Percentiles rank a stretch among this genome's conserved stretches.
phyloP scores from a whole-genome alignment of 148 eudicot genomes.

The Drosera capensis region DNA sequence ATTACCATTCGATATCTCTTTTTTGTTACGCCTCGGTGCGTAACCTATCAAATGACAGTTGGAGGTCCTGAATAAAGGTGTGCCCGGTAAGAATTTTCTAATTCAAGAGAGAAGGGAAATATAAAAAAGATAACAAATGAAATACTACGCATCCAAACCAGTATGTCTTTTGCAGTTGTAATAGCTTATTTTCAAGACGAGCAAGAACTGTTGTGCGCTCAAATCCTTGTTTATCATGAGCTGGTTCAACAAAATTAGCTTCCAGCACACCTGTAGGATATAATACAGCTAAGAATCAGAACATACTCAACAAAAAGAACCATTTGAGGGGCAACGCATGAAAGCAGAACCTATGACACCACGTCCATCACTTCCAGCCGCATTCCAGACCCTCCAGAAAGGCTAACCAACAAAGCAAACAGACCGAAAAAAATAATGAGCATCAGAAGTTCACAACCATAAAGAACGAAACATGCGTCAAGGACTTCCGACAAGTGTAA shows the following conservation, averaged over 20 bases:
- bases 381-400: constrained; percentile 97
- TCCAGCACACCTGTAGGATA: constrained; percentile 64
- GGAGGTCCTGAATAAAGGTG: constrained; percentile 30
- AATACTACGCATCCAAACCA: constrained; percentile 35
- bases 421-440: background rate
- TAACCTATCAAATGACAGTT: constrained; percentile 76
- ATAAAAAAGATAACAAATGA: background rate
- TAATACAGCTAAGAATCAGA: background rate
- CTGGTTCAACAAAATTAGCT: constrained; percentile 97
- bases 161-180: constrained; percentile 55
- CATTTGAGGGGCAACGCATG: background rate
- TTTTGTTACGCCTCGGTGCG: constrained; percentile 47
- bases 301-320: background rate
- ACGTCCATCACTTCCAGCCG: constrained; percentile 97
- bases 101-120: background rate
- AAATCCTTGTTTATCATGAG: constrained; percentile 98
- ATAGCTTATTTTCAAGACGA: constrained; percentile 54
- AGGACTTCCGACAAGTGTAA: background rate
- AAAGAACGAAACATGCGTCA: no score
- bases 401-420: constrained; percentile 39
- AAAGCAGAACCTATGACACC: constrained; percentile 70
- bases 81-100: constrained; percentile 4
- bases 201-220: constrained; percentile 87
- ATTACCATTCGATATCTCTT: constrained; percentile 9
- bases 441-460: background rate